Evolutionary conservation across 2,329 filamentous ascomycete species (phyloP).

Genomic region (Ascochyta lentis): DNA sequence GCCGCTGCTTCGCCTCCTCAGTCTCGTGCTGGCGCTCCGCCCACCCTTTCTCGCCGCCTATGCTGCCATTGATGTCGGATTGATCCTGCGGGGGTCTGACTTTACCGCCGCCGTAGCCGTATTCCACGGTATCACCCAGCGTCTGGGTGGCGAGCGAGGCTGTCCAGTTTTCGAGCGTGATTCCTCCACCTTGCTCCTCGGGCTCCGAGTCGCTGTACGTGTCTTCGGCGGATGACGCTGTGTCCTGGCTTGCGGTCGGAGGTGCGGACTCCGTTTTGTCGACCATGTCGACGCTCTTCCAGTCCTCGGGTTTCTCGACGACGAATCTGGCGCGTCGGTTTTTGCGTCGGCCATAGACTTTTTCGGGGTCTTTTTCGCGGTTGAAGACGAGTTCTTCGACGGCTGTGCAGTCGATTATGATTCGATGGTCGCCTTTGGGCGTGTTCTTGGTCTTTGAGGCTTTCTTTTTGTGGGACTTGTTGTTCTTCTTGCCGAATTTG

Average conservation of each 20-base stretch:
- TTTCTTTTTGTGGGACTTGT: slow-evolving; percentile 39
- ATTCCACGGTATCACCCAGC: slow-evolving; percentile 22
- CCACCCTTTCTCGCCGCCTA: slow-evolving; percentile 63
- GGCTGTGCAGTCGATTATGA: slow-evolving; percentile 58
- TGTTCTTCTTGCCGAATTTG: slow-evolving; percentile 17
- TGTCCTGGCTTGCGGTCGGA: slow-evolving; percentile 18
- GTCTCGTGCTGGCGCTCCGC: slow-evolving; percentile 62
- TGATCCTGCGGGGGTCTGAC: slow-evolving; percentile 51
- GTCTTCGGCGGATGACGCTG: slow-evolving; percentile 3
- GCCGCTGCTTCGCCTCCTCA: slow-evolving; percentile 58
- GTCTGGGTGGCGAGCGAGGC: not conserved
- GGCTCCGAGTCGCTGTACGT: slow-evolving; percentile 24
- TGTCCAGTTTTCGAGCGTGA: not conserved
- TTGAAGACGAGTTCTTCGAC: slow-evolving; percentile 62
- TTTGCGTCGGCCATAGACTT: slow-evolving; percentile 54
- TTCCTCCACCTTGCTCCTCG: slow-evolving; percentile 11
- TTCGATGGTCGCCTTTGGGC: slow-evolving; percentile 59
- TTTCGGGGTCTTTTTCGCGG: slow-evolving; percentile 53
- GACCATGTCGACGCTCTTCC: slow-evolving; percentile 55
- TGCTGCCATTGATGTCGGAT: slow-evolving; percentile 63
- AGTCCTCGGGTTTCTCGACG: slow-evolving; percentile 49
- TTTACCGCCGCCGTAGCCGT: slow-evolving; percentile 40
- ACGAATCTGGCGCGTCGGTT: slow-evolving; percentile 54
- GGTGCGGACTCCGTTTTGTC: slow-evolving; percentile 27
- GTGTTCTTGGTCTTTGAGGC: slow-evolving; percentile 20